phyloP scores from a whole-genome alignment of 805 yeast species.

The Candida awuae region DNA sequence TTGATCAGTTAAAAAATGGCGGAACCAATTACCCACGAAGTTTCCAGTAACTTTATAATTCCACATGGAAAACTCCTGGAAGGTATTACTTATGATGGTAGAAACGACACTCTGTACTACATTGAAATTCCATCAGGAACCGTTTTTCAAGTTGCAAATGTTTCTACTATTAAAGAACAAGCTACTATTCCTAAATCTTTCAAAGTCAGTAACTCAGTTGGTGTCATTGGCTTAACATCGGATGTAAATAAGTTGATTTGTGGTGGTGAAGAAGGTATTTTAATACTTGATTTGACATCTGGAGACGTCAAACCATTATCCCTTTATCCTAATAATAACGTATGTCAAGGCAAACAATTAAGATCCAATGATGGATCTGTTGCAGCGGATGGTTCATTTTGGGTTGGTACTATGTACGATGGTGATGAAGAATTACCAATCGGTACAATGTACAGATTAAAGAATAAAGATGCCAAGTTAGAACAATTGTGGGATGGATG shows the following conservation, averaged over 20 bases:
- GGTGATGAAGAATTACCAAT: conserved; percentile 11
- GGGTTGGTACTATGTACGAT: conserved; percentile 70
- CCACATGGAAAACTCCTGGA: conserved; percentile 46
- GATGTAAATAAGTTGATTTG: conserved; percentile 47
- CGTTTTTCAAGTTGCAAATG: conserved; percentile 17
- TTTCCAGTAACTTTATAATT: conserved; percentile 23
- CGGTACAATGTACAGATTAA: conserved; percentile 47
- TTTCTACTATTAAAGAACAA: conserved; percentile 12
- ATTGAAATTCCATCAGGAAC: conserved; percentile 38
- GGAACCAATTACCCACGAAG: conserved; percentile 2
- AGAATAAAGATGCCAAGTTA: conserved; percentile 25
- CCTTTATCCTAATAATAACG: conserved; percentile 33
- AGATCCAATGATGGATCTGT: conserved; percentile 81
- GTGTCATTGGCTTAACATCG: conserved; percentile 63
- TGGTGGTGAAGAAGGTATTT: conserved; percentile 63
- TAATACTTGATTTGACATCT: conserved; percentile 39
- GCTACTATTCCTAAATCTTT: conserved; percentile 29
- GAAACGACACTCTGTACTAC: conserved; percentile 46
- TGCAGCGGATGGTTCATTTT: conserved; percentile 67
- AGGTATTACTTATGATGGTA: conserved; percentile 56
- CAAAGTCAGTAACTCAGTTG: conserved; percentile 39
- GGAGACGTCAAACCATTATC: conserved; percentile 31
- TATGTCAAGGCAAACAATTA: conserved; percentile 25
- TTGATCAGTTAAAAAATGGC: background rate
- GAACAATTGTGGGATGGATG: conserved; percentile 31